Base-by-base conservation (phyloP, 2,329 filamentous ascomycete genomes). In the Trichoderma koningii region DNA sequence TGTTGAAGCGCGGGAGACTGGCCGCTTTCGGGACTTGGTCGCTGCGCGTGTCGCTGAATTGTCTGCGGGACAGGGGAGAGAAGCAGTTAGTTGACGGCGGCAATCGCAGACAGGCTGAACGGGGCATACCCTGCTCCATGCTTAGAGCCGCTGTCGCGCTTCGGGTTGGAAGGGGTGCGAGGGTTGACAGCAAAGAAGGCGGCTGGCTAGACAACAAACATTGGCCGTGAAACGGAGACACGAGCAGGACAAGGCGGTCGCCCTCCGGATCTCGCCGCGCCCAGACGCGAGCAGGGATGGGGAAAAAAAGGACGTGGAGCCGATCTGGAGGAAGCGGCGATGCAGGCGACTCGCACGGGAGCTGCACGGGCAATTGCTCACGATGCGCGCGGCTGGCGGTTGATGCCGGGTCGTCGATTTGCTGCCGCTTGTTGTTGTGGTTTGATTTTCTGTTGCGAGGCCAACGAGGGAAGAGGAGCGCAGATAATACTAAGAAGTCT, bases 1-100 rank as follows among this genome's bases (percentile, higher is more conserved):
- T 30, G 84, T 86, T 38, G 84, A 86, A 60, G 80, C 84, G 70
- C 82, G 79, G 56, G 84, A 86, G 65, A 81, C 78, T 42, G 83
- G 79, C 68, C 83, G 81, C 73, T 81, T 83, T 71, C 80, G 78
- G 53, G 80, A 75, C 70, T 82, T 80, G 67, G 72, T 70, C 57
- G 71, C 70, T 62, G 72, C 72, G 70, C 73, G 75, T 57, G 72
- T 68, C 68, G 72, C 68, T 68, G 71, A 66, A 64, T 70, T 75
- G 65, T 77, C 71, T 71, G 17, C n/a, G 44, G 34, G 7, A 28
- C 38, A 26, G 14, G 44, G 19, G 45, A 42, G 44, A 26, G 14
- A 53, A 23, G 26, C n/a, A 14, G 44, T 65, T 64, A 55, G 51
- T 21, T 60, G 15, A 12, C 28, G 19, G 44, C n/a, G 48, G 28